A percentile compares a stretch with the other conserved stretches of the same genome.
Evolutionary conservation across 2,329 filamentous ascomycete genomes (phyloP).

Genomic region (Neurospora crassa): DNA sequence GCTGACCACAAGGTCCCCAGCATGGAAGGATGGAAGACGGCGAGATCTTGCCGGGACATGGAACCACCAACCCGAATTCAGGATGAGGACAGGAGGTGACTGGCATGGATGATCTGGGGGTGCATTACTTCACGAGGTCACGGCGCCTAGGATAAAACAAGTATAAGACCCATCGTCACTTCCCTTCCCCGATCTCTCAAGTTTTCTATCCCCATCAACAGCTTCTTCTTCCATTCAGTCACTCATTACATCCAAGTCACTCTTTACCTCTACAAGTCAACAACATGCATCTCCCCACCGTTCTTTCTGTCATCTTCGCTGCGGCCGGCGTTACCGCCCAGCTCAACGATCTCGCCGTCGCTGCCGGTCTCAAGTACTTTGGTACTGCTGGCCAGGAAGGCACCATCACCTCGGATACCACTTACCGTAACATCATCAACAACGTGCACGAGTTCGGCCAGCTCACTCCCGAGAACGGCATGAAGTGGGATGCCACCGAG

Average conservation of each 20-base stretch:
- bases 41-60: not conserved
- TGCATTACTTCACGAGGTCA: not conserved
- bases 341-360: slow-evolving; percentile 44
- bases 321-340: slow-evolving; percentile 18
- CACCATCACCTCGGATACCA: slow-evolving; percentile 37
- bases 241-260: not conserved
- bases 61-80: not conserved
- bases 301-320: slow-evolving; percentile 16
- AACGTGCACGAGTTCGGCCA: slow-evolving; percentile 52
- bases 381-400: slow-evolving; percentile 55
- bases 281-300: slow-evolving; percentile 14
- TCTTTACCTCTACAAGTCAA: not conserved
- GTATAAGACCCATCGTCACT: not conserved
- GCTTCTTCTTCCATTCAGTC: not conserved
- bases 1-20: not conserved
- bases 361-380: slow-evolving; percentile 51
- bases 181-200: not conserved
- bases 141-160: not conserved
- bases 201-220: not conserved
- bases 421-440: slow-evolving; percentile 46
- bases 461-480: slow-evolving; percentile 53
- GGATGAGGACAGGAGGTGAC: not conserved
- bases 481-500: slow-evolving; percentile 56
- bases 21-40: not conserved
- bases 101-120: not conserved